Base-by-base conservation (phyloP, 805 yeast genomes). In the Hanseniaspora nectarophila region DNA sequence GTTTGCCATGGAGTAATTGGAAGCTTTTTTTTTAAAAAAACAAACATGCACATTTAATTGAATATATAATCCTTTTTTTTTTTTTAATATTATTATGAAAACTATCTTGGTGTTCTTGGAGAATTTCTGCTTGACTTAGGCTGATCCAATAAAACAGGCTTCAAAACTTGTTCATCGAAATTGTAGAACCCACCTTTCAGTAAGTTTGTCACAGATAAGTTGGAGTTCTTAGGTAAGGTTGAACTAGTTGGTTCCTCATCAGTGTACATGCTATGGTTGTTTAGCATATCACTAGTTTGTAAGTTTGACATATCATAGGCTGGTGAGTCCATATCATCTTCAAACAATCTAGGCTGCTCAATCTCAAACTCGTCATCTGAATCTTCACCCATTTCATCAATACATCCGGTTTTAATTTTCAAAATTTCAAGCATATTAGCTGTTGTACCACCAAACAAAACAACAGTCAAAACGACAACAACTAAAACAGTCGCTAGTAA, bases 371-470 rank as follows among this genome's bases (percentile, higher is more conserved):
- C 98, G 61, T 92, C 97, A 66, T 92, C 98, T 47, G 87, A 79
- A n/a, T 53, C 55, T 37, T 81, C 89, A 53, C 68, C 76, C 46
- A 69, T 67, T 54, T 86, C 95, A 58, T 82, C 90, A 18, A 85
- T 74, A 56, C 90, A 86, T 1, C 98, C 98, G 2, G 95, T 84
- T 59, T 84, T 82, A 59, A 92, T 94, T 43, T 94, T 92, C 58
- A 92, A 72, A 58, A 90, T 85, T 64, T 92, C 99, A 55, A 92
- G 75, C 99, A 92, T 92, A 43, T 95, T 85, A 1, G 98, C 97
- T 0, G 97, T 92, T 0, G 98, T 92, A 35, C 99, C 98, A 54
- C 99, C 99, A 66, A 92, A 92, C 28, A 92, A 75, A 52, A 92
- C 89, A 28, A 92, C 98, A 0, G 99, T 92, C 44, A 92, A 71